Evolutionary conservation across 257 asterid species (phyloP).

Genomic region (Jasminum sambac): DNA sequence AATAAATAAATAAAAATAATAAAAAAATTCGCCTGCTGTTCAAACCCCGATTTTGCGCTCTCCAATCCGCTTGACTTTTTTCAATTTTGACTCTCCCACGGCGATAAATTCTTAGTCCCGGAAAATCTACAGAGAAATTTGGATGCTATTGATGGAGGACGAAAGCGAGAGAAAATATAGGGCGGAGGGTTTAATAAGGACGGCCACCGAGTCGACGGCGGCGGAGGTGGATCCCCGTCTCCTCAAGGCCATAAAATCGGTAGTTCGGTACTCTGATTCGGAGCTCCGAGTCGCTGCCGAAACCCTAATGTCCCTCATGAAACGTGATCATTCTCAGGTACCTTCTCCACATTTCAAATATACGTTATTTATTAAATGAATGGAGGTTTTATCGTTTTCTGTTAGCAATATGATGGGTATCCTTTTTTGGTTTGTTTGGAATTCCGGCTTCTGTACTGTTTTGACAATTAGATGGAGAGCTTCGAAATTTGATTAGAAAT

Average conservation of each 20-base stretch:
- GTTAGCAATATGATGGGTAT: slow-evolving; percentile 2
- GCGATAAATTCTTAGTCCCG: not conserved
- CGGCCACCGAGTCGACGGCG: slow-evolving; percentile 68
- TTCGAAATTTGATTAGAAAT: slow-evolving; percentile 3
- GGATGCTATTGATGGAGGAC: slow-evolving; percentile 34
- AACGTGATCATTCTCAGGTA: slow-evolving; percentile 93
- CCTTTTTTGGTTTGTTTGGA: not conserved
- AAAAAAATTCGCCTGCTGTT: no score
- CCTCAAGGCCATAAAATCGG: slow-evolving; percentile 80
- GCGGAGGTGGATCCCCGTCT: slow-evolving; percentile 80
- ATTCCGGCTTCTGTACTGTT: slow-evolving; percentile 21
- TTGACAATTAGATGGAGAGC: slow-evolving; percentile 5
- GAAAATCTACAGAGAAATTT: not conserved
- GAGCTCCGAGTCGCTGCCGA: slow-evolving; percentile 76
- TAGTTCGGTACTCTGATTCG: slow-evolving; percentile 72
- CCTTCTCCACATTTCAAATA: not conserved
- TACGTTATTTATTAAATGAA: not conserved
- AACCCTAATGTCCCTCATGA: slow-evolving; percentile 81
- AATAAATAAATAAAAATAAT: no score
- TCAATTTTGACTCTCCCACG: not conserved
- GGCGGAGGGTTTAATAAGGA: slow-evolving; percentile 45
- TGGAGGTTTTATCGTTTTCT: not conserved
- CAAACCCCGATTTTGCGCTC: not conserved
- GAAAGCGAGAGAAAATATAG: slow-evolving; percentile 24
- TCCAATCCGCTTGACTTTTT: not conserved